Percentiles rank a stretch among this genome's conserved stretches.
Conservation (phyloP, 139 green algal species). For the Tetraselmis striata region DNA sequence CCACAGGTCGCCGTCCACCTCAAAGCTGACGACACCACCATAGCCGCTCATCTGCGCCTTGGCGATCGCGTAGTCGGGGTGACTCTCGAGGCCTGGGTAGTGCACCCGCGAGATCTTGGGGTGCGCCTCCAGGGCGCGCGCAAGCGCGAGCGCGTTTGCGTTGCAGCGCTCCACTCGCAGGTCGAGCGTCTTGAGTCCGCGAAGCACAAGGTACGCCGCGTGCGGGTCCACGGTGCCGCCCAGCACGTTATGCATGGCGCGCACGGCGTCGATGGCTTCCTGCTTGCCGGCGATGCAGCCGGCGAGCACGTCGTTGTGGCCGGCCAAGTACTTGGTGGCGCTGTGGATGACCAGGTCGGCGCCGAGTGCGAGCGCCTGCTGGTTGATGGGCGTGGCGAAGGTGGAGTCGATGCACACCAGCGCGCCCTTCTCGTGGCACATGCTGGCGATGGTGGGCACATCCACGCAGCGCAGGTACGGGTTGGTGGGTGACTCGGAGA, state of each 20-base stretch:
- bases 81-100: conserved; percentile 75
- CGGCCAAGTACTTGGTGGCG: conserved; percentile 97
- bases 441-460: conserved; percentile 65
- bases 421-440: conserved; percentile 70
- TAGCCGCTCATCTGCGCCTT: conserved; percentile 87
- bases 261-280: conserved; percentile 26
- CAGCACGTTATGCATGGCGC: conserved; percentile 94
- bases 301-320: conserved; percentile 97
- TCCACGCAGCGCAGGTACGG: conserved; percentile 98
- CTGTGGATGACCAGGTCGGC: conserved; percentile 98
- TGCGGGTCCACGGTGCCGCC: conserved; percentile 94
- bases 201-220: conserved; percentile 90
- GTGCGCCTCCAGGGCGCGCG: conserved; percentile 72
- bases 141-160: conserved; percentile 61
- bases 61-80: conserved; percentile 94
- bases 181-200: conserved; percentile 95
- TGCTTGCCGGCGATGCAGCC: conserved; percentile 69
- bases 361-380: conserved; percentile 67
- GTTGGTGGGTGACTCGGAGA: conserved; percentile 98
- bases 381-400: conserved; percentile 94
- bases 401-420: conserved; percentile 93
- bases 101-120: conserved; percentile 73
- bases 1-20: conserved; percentile 84
- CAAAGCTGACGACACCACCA: conserved; percentile 92
- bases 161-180: conserved; percentile 76